Conservation (phyloP, 352 stramenopile species). For the Thalassiosira oceanica region DNA sequence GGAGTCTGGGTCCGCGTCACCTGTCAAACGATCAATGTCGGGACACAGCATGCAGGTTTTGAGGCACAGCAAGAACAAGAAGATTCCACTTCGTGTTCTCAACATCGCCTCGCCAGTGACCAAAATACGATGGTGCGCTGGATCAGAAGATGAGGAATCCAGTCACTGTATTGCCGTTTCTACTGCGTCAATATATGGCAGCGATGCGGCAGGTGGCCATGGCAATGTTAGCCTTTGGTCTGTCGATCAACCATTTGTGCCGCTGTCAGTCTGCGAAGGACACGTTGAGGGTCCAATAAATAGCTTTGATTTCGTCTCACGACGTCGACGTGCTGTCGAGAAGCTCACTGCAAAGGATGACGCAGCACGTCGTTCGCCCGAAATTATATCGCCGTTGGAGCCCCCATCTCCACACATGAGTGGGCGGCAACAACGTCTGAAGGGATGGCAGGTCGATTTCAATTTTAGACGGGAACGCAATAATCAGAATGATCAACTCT, state of each 20-base stretch:
- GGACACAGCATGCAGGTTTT: conserved; percentile 16
- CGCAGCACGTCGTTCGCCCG: too few relatives aligned
- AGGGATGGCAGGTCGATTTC: too few relatives aligned
- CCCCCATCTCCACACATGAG: too few relatives aligned
- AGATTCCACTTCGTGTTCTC: conserved; percentile 52
- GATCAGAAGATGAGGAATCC: conserved; percentile 17
- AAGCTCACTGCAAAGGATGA: too few relatives aligned
- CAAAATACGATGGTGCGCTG: conserved; percentile 63
- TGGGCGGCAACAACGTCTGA: too few relatives aligned
- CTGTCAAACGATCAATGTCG: conserved; percentile 27
- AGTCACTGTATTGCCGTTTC: conserved; percentile 68
- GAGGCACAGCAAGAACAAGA: conserved; percentile 37
- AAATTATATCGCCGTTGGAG: too few relatives aligned
- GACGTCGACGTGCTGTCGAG: too few relatives aligned
- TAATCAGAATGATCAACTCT: conserved; percentile 66
- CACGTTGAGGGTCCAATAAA: conserved; percentile 72
- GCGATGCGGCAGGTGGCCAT: conserved; percentile 67
- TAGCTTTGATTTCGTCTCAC: too few relatives aligned
- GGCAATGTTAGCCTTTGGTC: conserved; percentile 71
- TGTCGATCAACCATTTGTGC: conserved; percentile 67
- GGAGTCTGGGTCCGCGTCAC: conserved; percentile 29
- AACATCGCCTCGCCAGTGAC: conserved; percentile 68
- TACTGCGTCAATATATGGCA: conserved; percentile 64
- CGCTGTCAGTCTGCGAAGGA: conserved; percentile 74
- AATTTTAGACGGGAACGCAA: background rate